Percentiles rank a stretch among this genome's conserved stretches.
These are phyloP conservation scores for Calycina marina DNA, from an alignment of 2,329 filamentous ascomycete species.

Conservation along the genomic window DNA sequence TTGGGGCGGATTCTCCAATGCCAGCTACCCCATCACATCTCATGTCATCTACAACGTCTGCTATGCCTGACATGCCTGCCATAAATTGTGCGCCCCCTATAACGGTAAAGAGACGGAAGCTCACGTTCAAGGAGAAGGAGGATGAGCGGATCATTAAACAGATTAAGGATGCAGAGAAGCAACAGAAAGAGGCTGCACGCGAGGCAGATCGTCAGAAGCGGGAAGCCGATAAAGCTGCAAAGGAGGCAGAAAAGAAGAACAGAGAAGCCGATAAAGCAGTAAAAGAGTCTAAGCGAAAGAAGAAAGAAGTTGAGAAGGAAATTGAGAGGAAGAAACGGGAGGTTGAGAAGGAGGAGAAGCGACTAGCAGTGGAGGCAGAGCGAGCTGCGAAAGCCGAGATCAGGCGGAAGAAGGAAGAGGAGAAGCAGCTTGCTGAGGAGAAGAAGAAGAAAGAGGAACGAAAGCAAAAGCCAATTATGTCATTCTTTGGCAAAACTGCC, in stretches of 20 bases:
- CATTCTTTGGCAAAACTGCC: conserved; percentile 12
- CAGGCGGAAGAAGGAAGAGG: conserved; percentile 23
- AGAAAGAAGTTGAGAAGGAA: conserved; percentile 7
- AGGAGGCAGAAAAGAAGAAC: conserved; percentile 15
- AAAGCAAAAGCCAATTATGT: conserved; percentile 27
- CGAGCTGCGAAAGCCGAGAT: no score
- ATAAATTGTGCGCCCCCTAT: conserved; percentile 12
- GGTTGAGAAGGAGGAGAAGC: conserved; percentile 19
- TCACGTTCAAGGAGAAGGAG: conserved; percentile 20
- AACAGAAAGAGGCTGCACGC: neutral
- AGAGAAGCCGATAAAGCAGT: conserved; percentile 24
- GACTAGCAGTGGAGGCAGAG: conserved; percentile 31
- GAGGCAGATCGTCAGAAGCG: conserved; percentile 19
- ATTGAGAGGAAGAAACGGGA: conserved; percentile 8
- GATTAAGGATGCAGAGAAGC: conserved; percentile 22
- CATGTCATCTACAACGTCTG: conserved; percentile 4
- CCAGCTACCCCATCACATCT: neutral
- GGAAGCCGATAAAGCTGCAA: conserved; percentile 24
- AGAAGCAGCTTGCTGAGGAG: conserved; percentile 29
- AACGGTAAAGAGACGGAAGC: conserved; percentile 14
- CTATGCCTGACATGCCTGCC: conserved; percentile 13
- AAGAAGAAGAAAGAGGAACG: conserved; percentile 32
- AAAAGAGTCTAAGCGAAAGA: conserved; percentile 24
- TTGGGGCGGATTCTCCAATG: conserved; percentile 2
- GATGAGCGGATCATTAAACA: conserved; percentile 25